Percentiles rank a stretch among this genome's conserved stretches.
Conservation (phyloP, 768 basidiomycete species). For the Mycena leptocephala region DNA sequence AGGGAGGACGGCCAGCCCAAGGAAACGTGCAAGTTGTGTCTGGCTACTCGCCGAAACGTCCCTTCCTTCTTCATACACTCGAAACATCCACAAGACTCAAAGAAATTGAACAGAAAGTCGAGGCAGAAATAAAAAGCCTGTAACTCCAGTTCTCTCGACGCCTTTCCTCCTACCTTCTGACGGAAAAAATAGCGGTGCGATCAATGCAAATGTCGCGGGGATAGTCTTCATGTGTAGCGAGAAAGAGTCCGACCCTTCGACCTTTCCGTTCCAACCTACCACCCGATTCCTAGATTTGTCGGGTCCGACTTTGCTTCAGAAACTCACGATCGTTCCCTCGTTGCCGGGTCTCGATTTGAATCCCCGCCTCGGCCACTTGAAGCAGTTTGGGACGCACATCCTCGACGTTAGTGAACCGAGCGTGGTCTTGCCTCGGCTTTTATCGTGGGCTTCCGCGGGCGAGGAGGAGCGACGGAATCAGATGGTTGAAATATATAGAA, state of each 20-base stretch:
- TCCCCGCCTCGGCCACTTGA: not conserved
- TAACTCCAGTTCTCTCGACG: not conserved
- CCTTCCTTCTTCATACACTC: conserved; percentile 8
- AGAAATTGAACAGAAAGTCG: not conserved
- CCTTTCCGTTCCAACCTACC: not conserved
- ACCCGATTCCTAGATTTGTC: not conserved
- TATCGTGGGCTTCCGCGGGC: not conserved
- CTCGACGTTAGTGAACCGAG: not conserved
- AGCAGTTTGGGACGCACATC: not conserved
- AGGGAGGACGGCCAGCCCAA: not conserved
- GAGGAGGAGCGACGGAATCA: not conserved
- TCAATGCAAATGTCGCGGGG: not conserved
- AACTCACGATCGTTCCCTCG: not conserved
- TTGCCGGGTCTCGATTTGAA: not conserved
- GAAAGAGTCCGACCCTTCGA: not conserved
- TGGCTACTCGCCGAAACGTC: conserved; percentile 6
- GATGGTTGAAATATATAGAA: not conserved
- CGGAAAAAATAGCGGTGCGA: not conserved
- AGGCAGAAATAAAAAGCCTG: not conserved
- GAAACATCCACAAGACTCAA: not conserved
- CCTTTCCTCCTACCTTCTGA: not conserved
- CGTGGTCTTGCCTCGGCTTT: not conserved
- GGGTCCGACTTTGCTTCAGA: not conserved
- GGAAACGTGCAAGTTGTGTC: conserved; percentile 6
- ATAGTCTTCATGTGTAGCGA: conserved; percentile 11